A percentile compares a stretch with the other conserved stretches of the same genome.
phyloP scores from a whole-genome alignment of 1,139 yeast species.

The Geotrichum aggregatum region DNA sequence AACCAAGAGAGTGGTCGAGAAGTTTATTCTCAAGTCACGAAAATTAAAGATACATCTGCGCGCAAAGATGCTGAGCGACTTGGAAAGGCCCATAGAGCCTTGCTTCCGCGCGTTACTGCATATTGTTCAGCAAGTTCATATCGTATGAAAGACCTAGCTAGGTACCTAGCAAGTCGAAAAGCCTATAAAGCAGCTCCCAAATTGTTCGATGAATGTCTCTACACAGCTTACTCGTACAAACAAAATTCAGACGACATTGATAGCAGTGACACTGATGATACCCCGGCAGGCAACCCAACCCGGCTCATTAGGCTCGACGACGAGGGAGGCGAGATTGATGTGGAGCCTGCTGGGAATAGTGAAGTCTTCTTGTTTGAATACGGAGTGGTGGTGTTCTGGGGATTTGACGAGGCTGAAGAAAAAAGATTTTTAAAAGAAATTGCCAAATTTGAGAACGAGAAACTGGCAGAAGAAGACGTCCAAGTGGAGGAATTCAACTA shows the following conservation, averaged over 20 bases:
- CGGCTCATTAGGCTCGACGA: constrained; percentile 69
- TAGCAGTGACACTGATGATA: not conserved
- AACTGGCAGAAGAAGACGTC: constrained; percentile 82
- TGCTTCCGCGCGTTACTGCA: constrained; percentile 30
- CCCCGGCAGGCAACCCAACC: constrained; percentile 16
- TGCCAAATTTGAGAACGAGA: constrained; percentile 86
- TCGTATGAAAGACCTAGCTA: constrained; percentile 74
- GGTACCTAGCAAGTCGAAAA: constrained; percentile 81
- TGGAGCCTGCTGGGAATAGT: constrained; percentile 62
- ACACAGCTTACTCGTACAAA: constrained; percentile 78
- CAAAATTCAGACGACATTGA: constrained; percentile 29
- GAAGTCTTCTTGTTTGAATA: constrained; percentile 88
- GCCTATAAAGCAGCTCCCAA: constrained; percentile 69
- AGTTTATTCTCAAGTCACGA: constrained; percentile 76
- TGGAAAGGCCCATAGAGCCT: constrained; percentile 76
- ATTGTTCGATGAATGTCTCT: constrained; percentile 86
- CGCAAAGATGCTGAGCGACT: constrained; percentile 89
- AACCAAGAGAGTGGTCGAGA: constrained; percentile 46
- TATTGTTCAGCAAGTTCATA: constrained; percentile 43
- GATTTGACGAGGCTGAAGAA: constrained; percentile 80
- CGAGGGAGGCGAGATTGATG: constrained; percentile 91
- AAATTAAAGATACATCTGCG: constrained; percentile 87
- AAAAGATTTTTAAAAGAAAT: constrained; percentile 74
- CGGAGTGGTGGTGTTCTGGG: constrained; percentile 97
- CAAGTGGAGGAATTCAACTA: constrained; percentile 93